Conservation (phyloP, 495 filamentous ascomycete genomes). For the Collariella sp. region DNA sequence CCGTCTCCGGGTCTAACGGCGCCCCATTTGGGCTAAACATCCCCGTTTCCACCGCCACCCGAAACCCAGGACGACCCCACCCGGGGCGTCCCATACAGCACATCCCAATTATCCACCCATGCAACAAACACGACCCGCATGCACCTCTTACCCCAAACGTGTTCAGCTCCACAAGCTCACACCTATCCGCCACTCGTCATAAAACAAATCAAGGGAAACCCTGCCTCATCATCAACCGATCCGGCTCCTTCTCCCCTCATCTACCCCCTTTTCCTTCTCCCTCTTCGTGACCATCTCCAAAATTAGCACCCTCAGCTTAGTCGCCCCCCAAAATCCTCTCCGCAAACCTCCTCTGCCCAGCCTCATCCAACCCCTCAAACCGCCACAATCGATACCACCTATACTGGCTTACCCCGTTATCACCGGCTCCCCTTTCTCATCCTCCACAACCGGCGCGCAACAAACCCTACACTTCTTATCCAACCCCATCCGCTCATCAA, state of each 20-base stretch:
- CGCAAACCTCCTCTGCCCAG: constrained; percentile 4
- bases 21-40: too few species aligned
- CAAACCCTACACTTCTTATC: constrained; percentile 29
- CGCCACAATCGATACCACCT: constrained; percentile 27
- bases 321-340: constrained; percentile 5
- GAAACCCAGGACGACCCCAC: constrained; percentile 5
- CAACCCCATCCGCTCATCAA: constrained; percentile 20
- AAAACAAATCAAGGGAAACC: constrained; percentile 26
- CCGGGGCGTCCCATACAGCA: constrained; percentile 16
- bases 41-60: not conserved
- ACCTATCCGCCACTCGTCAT: constrained; percentile 13
- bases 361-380: constrained; percentile 6
- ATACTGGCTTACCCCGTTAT: constrained; percentile 32
- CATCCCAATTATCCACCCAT: constrained; percentile 17
- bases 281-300: not conserved
- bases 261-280: not conserved
- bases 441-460: constrained; percentile 15
- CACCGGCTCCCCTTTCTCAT: constrained; percentile 6
- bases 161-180: constrained; percentile 23
- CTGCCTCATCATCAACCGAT: constrained; percentile 17
- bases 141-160: constrained; percentile 20
- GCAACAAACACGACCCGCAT: constrained; percentile 27
- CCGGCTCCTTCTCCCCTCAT: not conserved
- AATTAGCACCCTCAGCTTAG: constrained; percentile 4
- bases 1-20: too few species aligned